These are phyloP conservation scores for Tylopilus rubrobrunneus DNA, from an alignment of 768 basidiomycete genomes.

Conservation along the genomic window DNA sequence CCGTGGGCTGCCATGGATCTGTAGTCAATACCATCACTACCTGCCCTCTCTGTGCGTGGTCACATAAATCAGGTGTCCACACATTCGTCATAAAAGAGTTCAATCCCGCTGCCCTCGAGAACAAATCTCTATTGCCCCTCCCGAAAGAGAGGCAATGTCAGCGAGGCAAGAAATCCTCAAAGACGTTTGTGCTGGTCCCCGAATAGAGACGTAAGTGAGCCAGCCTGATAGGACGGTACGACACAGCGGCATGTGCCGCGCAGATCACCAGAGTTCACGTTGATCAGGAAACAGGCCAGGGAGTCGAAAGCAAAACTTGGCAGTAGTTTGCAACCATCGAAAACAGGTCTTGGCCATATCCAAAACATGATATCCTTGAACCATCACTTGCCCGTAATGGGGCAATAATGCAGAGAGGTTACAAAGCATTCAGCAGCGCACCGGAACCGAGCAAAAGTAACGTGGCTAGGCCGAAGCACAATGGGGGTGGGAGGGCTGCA, in stretches of 20 bases:
- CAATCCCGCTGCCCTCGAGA: constrained; percentile 43
- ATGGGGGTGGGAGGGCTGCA: constrained; percentile 20
- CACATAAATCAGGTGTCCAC: constrained; percentile 4
- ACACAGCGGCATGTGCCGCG: constrained; percentile 7
- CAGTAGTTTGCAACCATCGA: constrained; percentile 10
- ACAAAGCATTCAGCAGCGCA: constrained; percentile 15
- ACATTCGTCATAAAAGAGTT: constrained; percentile 21
- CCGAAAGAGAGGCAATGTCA: constrained; percentile 43
- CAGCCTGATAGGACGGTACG: constrained; percentile 2
- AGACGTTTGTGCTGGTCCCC: constrained; percentile 10
- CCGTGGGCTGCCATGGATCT: constrained; percentile 2
- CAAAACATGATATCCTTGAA: background rate
- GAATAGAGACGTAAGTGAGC: constrained; percentile 16
- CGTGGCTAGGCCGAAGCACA: constrained; percentile 21
- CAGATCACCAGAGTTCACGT: constrained; percentile 5
- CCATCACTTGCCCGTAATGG: background rate
- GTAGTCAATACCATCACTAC: constrained; percentile 10
- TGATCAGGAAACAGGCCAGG: constrained; percentile 17
- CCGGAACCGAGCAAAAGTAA: constrained; percentile 37
- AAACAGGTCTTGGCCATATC: constrained; percentile 33
- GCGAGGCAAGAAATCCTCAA: constrained; percentile 16
- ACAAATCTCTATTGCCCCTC: constrained; percentile 54
- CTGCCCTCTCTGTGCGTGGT: constrained; percentile 23
- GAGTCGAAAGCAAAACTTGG: constrained; percentile 23
- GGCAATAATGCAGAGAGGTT: constrained; percentile 14